These are phyloP conservation scores for Aurantiochytrium sp. DNA, from an alignment of 108 stramenopile genomes.

Conservation along the genomic window DNA sequence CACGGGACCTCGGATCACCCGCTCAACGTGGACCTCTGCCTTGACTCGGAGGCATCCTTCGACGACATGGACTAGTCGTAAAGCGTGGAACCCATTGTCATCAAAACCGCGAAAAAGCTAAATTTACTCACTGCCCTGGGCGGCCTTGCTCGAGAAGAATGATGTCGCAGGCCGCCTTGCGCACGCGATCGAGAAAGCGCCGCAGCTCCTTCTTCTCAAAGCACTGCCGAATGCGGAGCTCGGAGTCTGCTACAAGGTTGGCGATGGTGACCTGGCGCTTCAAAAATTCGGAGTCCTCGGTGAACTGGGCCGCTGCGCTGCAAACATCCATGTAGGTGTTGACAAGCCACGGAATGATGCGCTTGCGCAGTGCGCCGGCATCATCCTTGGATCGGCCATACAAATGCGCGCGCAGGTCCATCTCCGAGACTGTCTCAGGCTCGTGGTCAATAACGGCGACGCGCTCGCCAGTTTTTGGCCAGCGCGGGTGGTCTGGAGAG, in stretches of 20 bases:
- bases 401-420: neutral
- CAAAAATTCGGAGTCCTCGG: neutral
- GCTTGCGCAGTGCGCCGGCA: neutral
- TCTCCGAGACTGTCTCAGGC: neutral
- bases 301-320: neutral
- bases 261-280: neutral
- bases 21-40: neutral
- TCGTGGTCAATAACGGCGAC: neutral
- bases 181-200: neutral
- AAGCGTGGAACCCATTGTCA: neutral
- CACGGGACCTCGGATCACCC: neutral
- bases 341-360: neutral
- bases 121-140: neutral
- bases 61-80: neutral
- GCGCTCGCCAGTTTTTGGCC: neutral
- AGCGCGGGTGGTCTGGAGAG: neutral
- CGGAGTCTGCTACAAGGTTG: neutral
- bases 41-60: neutral
- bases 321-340: neutral
- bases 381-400: neutral
- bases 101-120: neutral
- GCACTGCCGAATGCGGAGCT: neutral
- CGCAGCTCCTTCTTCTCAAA: neutral
- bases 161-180: neutral
- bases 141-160: no score